These are phyloP conservation scores for Agaricus subrufescens DNA, from an alignment of 768 basidiomycete genomes.

Conservation along the genomic window DNA sequence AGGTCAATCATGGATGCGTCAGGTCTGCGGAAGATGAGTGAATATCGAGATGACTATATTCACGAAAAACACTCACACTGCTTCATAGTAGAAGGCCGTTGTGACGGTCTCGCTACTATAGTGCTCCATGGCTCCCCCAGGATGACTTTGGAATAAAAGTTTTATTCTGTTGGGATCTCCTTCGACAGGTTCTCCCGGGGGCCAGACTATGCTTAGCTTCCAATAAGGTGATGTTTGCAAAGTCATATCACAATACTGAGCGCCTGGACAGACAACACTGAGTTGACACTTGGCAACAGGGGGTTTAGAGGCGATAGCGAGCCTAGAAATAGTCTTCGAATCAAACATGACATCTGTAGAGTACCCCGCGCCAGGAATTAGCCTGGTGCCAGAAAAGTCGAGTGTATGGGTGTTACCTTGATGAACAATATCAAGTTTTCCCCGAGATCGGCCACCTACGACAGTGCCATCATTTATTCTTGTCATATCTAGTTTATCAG, in stretches of 20 bases:
- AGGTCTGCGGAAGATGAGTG: conserved; percentile 44
- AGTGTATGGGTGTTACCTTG: conserved; percentile 70
- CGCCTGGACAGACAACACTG: conserved; percentile 64
- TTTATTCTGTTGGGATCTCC: conserved; percentile 62
- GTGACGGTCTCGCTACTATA: conserved; percentile 79
- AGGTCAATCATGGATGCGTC: conserved; percentile 76
- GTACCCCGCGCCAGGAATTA: conserved; percentile 57
- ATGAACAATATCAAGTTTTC: conserved; percentile 81
- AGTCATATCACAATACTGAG: conserved; percentile 79
- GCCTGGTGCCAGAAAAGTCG: conserved; percentile 79
- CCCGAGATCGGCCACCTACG: conserved; percentile 86
- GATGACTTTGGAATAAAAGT: conserved; percentile 78
- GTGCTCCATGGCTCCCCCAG: conserved; percentile 83
- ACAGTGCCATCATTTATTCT: conserved; percentile 86
- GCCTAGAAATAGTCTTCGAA: conserved; percentile 70
- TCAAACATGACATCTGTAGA: conserved; percentile 71
- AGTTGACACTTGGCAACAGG: conserved; percentile 73
- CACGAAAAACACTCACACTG: conserved; percentile 46
- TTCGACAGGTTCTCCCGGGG: conserved; percentile 62
- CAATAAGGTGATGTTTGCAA: conserved; percentile 68
- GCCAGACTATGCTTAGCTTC: conserved; percentile 76
- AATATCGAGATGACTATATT: background rate
- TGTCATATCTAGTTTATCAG: conserved; percentile 87
- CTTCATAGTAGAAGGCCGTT: conserved; percentile 84
- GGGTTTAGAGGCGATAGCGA: conserved; percentile 71